These are phyloP conservation scores for Sporisorium iseilematis-ciliati DNA, from an alignment of 1,284 basidiomycete genomes.

Conservation along the genomic window DNA sequence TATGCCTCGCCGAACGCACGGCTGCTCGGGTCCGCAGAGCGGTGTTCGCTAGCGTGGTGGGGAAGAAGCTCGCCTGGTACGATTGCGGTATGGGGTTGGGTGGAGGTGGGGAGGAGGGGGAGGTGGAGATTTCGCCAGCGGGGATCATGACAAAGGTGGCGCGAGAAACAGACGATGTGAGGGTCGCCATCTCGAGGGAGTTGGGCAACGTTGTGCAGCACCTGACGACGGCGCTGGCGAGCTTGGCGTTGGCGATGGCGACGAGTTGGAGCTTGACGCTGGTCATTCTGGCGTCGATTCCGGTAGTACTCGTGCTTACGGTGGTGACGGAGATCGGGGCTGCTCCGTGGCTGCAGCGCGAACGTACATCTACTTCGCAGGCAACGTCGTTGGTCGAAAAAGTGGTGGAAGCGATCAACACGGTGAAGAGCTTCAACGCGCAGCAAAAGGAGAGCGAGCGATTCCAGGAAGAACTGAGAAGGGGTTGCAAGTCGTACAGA, in stretches of 20 bases:
- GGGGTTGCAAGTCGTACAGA: slow-evolving; percentile 73
- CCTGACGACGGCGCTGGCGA: slow-evolving; percentile 81
- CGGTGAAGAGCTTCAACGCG: slow-evolving; percentile 96
- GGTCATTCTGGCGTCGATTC: slow-evolving; percentile 91
- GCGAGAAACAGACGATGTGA: slow-evolving; percentile 93
- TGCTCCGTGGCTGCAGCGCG: slow-evolving; percentile 77
- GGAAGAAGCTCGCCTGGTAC: slow-evolving; percentile 77
- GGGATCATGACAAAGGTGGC: slow-evolving; percentile 95
- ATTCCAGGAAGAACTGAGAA: slow-evolving; percentile 73
- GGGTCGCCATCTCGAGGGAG: slow-evolving; percentile 82
- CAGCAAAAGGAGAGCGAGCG: slow-evolving; percentile 75
- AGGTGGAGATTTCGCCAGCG: slow-evolving; percentile 74
- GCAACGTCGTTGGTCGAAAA: slow-evolving; percentile 85
- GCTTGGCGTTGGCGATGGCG: slow-evolving; percentile 83
- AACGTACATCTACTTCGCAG: slow-evolving; percentile 78
- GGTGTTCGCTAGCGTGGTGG: slow-evolving; percentile 80
- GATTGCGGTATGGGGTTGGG: slow-evolving; percentile 56
- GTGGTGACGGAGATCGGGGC: slow-evolving; percentile 76
- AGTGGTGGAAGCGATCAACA: slow-evolving; percentile 82
- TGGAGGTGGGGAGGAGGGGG: neutral
- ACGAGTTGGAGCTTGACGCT: slow-evolving; percentile 87
- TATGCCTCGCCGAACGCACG: slow-evolving; percentile 85
- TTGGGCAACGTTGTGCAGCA: slow-evolving; percentile 84
- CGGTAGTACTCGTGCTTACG: slow-evolving; percentile 80
- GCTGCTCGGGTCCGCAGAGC: slow-evolving; percentile 78